Base-by-base conservation (phyloP, 495 filamentous ascomycete genomes). In the Annulohypoxylon stygium region DNA sequence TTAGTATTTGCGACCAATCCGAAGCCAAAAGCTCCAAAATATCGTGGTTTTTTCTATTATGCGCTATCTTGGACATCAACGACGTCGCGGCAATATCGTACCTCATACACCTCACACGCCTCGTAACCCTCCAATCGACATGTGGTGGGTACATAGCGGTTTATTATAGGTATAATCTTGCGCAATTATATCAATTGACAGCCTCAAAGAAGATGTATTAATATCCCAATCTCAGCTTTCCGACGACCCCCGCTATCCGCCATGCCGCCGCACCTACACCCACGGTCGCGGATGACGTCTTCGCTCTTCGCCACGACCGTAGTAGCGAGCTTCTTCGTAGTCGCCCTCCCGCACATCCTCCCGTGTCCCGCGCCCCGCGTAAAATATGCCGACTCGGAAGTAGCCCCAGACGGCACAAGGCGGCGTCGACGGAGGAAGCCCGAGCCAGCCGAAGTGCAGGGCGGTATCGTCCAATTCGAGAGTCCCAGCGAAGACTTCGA, bases 251-350 rank as follows among this genome's bases (percentile, higher is more conserved):
- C 45, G 11, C 37, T 34, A 41, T 55, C 18, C 67, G 84, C 67
- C 62, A 97, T 97, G 94, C 92, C 95, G 61, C 93, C 93, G 39
- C 90, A 93, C 83, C 92, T 99, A 33, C 96, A 99, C 81, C 96
- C 96, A 6, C 90, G 93, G 75, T 97, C 94, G 58, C 91, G 93
- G 77, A 90, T 92, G 79, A 99, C 96, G 68, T 93, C 90, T 55
- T 93, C 94, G 26, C 91, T 99, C 30, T 99, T 99, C 84, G 93
- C 93, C 53, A 92, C 91, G n/a, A 98, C 94, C n/a, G 86, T 98
- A 39, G 84, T 92, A n/a, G 88, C 93, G 23, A 93, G 91, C 71
- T 97, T 99, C 78, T 86, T 97, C 71, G 93, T 98, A 65, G 96
- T 99, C 68, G 93, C 88, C 47, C 85, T 97, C 58, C 96, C 96